Percentiles rank a stretch among this genome's conserved stretches.
These are phyloP conservation scores for Juglanconis oblonga DNA, from an alignment of 2,329 filamentous ascomycete genomes.

Conservation along the genomic window DNA sequence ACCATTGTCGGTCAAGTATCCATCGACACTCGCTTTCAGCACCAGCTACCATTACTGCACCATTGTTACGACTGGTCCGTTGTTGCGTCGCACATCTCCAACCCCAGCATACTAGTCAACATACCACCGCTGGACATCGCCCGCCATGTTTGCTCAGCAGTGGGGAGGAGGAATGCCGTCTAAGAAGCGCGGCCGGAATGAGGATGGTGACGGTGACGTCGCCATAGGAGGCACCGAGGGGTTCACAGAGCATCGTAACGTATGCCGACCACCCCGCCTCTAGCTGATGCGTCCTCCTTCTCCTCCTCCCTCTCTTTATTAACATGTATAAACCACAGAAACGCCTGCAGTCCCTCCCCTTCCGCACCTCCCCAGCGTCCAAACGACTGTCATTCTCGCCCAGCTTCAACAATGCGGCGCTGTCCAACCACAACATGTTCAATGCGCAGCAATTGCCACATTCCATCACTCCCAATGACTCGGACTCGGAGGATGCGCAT, in stretches of 20 bases:
- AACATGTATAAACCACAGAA: slow-evolving; percentile 37
- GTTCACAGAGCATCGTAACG: slow-evolving; percentile 50
- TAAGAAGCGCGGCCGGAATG: slow-evolving; percentile 45
- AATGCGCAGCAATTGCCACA: slow-evolving; percentile 24
- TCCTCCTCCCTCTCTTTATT: not conserved
- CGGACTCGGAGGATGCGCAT: slow-evolving; percentile 29
- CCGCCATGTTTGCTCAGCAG: slow-evolving; percentile 37
- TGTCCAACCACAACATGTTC: slow-evolving; percentile 20
- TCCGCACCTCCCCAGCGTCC: slow-evolving; percentile 43
- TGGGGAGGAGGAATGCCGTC: slow-evolving; percentile 31
- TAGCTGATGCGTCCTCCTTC: not conserved
- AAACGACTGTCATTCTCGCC: slow-evolving; percentile 31
- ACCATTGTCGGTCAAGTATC: not conserved
- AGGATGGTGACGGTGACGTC: slow-evolving; percentile 38
- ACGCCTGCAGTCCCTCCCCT: slow-evolving; percentile 51
- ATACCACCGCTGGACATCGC: not conserved
- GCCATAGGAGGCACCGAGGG: slow-evolving; percentile 33
- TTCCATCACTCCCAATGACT: slow-evolving; percentile 34
- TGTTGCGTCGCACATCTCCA: not conserved
- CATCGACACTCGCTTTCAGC: slow-evolving; percentile 13
- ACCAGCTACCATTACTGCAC: not conserved
- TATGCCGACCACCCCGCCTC: slow-evolving; percentile 27
- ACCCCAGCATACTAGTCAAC: not conserved
- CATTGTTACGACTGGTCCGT: not conserved
- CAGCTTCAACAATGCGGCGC: slow-evolving; percentile 23